Evolutionary conservation across 805 yeast species (phyloP).

Genomic region (Maudiozyma barnettii): DNA sequence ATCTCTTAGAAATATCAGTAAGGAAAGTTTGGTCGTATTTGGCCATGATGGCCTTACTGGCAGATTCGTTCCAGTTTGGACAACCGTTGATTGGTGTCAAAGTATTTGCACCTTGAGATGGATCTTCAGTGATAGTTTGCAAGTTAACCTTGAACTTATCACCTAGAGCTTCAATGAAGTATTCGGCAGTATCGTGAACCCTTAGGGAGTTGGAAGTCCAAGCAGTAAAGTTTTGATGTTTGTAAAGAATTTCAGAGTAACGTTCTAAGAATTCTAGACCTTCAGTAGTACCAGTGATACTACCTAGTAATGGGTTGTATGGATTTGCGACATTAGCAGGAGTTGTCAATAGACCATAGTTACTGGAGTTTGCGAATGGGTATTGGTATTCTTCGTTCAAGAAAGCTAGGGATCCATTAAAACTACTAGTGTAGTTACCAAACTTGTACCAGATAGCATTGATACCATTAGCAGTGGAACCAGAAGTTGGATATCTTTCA

Average conservation of each 20-base stretch:
- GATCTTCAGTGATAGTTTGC: conserved; percentile 34
- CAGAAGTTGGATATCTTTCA: conserved; percentile 56
- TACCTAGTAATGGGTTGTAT: conserved; percentile 37
- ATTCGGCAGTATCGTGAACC: conserved; percentile 40
- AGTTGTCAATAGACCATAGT: conserved; percentile 34
- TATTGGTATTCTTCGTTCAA: conserved; percentile 31
- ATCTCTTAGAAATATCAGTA: conserved; percentile 44
- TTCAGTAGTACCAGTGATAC: conserved; percentile 34
- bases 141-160: conserved; percentile 22
- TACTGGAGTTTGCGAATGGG: conserved; percentile 36
- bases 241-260: conserved; percentile 35
- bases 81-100: conserved; percentile 42
- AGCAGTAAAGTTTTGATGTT: conserved; percentile 33
- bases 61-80: conserved; percentile 24
- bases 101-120: conserved; percentile 39
- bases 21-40: conserved; percentile 31
- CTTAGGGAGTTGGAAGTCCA: conserved; percentile 42
- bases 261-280: conserved; percentile 38
- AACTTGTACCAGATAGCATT: conserved; percentile 16
- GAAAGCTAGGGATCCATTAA: conserved; percentile 44
- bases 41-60: conserved; percentile 13
- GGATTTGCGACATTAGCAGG: conserved; percentile 21
- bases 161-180: conserved; percentile 36
- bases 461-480: conserved; percentile 32
- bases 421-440: conserved; percentile 24